A percentile compares a stretch with the other conserved stretches of the same genome.
Conservation (phyloP, 805 yeast genomes). For the Starmerella davenportii region DNA sequence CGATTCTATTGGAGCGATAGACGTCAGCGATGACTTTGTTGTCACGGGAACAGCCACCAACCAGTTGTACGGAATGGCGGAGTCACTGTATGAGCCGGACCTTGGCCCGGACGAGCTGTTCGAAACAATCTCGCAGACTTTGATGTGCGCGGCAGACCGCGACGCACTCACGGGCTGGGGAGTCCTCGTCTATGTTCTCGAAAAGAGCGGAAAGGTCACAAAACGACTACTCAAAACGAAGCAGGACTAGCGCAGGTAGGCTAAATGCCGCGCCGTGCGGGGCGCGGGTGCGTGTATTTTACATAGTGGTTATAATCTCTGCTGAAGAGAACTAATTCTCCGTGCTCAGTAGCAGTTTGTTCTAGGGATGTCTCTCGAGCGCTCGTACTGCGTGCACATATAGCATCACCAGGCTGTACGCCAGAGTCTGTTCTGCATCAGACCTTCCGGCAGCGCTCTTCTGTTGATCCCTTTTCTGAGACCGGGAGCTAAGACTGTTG, state of each 20-base stretch:
- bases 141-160: conserved; percentile 88
- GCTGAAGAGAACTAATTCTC: no score
- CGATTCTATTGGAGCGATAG: conserved; percentile 93
- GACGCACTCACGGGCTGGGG: conserved; percentile 99
- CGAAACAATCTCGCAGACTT: conserved; percentile 86
- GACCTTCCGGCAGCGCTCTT: no score
- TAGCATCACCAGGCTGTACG: no score
- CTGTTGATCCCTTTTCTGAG: no score
- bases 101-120: conserved; percentile 88
- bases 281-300: not conserved
- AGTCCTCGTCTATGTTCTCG: conserved; percentile 73
- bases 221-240: conserved; percentile 81
- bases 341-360: not conserved
- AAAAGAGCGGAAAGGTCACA: conserved; percentile 51
- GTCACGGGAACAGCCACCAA: conserved; percentile 95
- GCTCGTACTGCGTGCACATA: no score
- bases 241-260: conserved; percentile 52
- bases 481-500: no score
- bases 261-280: not conserved
- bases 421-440: no score
- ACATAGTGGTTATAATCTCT: not conserved
- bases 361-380: no score
- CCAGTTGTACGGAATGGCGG: conserved; percentile 97
- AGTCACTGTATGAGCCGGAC: conserved; percentile 81
- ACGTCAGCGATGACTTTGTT: conserved; percentile 81